phyloP scores from a whole-genome alignment of 2,329 filamentous ascomycete species.

The Xylaria multiplex region DNA sequence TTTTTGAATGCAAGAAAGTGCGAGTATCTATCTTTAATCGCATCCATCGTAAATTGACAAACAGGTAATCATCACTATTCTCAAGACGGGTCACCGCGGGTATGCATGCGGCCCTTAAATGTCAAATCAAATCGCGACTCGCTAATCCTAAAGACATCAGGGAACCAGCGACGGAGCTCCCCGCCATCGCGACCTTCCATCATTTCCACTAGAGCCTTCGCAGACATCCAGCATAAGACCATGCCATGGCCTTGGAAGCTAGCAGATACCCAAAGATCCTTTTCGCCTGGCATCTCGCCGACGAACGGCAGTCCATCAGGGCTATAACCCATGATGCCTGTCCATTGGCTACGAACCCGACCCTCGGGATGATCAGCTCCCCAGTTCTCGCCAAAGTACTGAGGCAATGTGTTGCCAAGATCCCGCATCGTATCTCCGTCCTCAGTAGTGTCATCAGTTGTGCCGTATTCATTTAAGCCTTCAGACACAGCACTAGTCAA shows the following conservation, averaged over 20 bases:
- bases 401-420: slow-evolving; percentile 54
- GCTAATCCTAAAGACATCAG: slow-evolving; percentile 59
- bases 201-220: slow-evolving; percentile 66
- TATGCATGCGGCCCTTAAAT: slow-evolving; percentile 50
- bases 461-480: slow-evolving; percentile 62
- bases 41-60: too few relatives aligned
- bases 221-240: slow-evolving; percentile 70
- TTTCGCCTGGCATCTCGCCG: slow-evolving; percentile 57
- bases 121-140: slow-evolving; percentile 54
- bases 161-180: slow-evolving; percentile 61
- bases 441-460: slow-evolving; percentile 63
- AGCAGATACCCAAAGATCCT: slow-evolving; percentile 65
- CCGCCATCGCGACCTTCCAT: slow-evolving; percentile 53
- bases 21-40: too few relatives aligned
- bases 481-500: slow-evolving; percentile 53
- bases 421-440: slow-evolving; percentile 63
- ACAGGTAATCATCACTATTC: not conserved
- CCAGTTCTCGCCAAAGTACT: slow-evolving; percentile 65
- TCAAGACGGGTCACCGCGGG: not conserved
- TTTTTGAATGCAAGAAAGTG: too few relatives aligned
- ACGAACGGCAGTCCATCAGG: slow-evolving; percentile 64
- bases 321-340: slow-evolving; percentile 67
- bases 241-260: slow-evolving; percentile 75
- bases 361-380: slow-evolving; percentile 55
- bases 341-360: slow-evolving; percentile 59